Base-by-base conservation (phyloP, 169 alveolate species). In the Cystoisospora suis region DNA sequence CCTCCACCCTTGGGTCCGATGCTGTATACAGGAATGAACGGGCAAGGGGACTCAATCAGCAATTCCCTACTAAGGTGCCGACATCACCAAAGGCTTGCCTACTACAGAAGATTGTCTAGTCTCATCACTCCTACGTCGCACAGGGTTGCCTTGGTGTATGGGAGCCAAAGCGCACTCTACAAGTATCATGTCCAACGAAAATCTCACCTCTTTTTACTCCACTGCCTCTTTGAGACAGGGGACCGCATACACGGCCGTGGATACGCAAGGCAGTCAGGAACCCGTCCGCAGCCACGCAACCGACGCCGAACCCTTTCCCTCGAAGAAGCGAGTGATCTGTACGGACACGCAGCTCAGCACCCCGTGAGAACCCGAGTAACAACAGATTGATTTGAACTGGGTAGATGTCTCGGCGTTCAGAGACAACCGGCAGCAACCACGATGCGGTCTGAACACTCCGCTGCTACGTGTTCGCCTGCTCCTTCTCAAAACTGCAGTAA, bases 231-330 rank as follows among this genome's bases (percentile, higher is more conserved):
- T 15, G 12, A n/a, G 7, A 20, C 40, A 36, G 36, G n/a, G 4
- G 42, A 15, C 6, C 40, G n/a, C 42, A 20, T 4, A 72, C 20
- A 0, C 83, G 83, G 3, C 36, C 20, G 47, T 72, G 83, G 36
- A 72, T 46, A 12, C 45, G 83, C 56, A 72, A 27, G 15, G 83
- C 46, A 23, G 36, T 56, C 56, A 72, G 32, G 42, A 38, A 72
- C n/a, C 58, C 83, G 15, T 34, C 83, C 15, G 83, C 83, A n/a
- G 83, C 17, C 29, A 72, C 83, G 83, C 83, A 72, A 3, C 47
- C 83, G 45, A 72, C 32, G 23, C 83, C 83, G 53, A 72, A 15
- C 58, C 83, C 83, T 36, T 72, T 72, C 34, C 83, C 83, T 17
- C 83, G 53, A 3, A 36, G 27, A 4, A 72, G 27, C 83, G 83